Percentiles rank a stretch among this genome's conserved stretches.
Conservation (phyloP, 106 monocot genomes). For the Dendrobium chrysotoxum region DNA sequence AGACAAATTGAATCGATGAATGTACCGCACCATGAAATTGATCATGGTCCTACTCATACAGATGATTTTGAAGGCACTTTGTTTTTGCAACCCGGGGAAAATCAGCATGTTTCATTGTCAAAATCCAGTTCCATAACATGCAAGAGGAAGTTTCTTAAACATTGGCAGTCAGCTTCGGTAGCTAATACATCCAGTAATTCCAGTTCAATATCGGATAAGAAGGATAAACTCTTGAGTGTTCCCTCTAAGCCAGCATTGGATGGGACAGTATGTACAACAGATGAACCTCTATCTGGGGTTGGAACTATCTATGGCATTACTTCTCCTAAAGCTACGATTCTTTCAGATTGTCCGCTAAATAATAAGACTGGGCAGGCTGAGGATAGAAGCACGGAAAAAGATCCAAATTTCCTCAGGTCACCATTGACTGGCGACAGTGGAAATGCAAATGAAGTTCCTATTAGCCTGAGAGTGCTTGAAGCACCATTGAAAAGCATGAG, state of each 20-base stretch:
- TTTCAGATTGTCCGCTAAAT: conserved; percentile 9
- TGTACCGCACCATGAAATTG: neutral
- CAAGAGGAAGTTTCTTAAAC: conserved; percentile 31
- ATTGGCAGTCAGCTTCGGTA: neutral
- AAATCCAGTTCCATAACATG: conserved; percentile 14
- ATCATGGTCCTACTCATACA: neutral
- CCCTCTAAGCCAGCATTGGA: neutral
- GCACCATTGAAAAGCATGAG: neutral
- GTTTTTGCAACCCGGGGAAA: conserved; percentile 7
- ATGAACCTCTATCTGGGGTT: neutral
- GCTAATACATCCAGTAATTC: conserved; percentile 10
- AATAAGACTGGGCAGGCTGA: conserved; percentile 6
- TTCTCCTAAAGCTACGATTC: neutral
- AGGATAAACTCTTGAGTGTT: neutral
- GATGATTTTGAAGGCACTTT: conserved; percentile 4
- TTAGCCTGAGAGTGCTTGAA: conserved; percentile 6
- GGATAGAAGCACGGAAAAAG: neutral
- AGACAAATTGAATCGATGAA: neutral
- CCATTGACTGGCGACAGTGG: conserved; percentile 1
- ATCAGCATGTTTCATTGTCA: conserved; percentile 6
- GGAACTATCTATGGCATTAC: neutral
- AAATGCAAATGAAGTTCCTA: conserved; percentile 2
- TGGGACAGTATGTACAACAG: neutral
- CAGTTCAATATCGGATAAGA: conserved; percentile 16
- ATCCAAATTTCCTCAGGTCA: conserved; percentile 3